Evolutionary conservation across 306 rosid species (phyloP), one percentile per base, ranked within the genome.

Genomic region (Rubus parviflorus): DNA sequence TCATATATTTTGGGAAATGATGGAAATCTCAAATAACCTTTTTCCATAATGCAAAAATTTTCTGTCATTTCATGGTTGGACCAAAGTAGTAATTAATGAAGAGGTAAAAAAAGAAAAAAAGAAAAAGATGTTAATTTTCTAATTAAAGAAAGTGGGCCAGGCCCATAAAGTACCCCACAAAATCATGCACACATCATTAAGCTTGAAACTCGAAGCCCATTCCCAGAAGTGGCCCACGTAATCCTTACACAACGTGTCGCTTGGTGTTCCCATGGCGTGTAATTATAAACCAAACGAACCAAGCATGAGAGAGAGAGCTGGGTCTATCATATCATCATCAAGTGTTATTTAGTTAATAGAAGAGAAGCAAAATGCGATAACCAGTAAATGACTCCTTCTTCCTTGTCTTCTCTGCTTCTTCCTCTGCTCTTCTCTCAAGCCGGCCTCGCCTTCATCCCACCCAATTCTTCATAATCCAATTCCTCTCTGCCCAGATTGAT

Each of bases 141-240:
- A 79, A 23, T 16, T 1, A 8, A 22, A 25, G 48, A 61, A 75
- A 46, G 90, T 79, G 77, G 89, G 86, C 85, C 79, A 88, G 74
- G 87, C 91, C 92, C 94, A 86, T 79, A 19, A 73, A 41, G 17
- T 77, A 17, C 77, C 90, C 96, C 95, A 92, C 97, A 68, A 75
- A 92, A 90, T 88, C 81, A 84, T 74, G 77, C 72, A 15, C 72
- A 57, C 84, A 89, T 91, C 47, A 88, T 88, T 75, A 1, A 13
- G 25, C 46, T 16, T 4, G 75, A 45, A 54, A 70, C 49, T 22
- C 37, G 25, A 87, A 75, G 86, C 96, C 96, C 88, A 82, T 42
- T 0, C 35, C 6, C 4, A 11, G 16, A 38, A 13, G 40, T 14
- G 79, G 86, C 87, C 89, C 85, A 81, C 83, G 80, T 76, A 79